phyloP scores from a whole-genome alignment of 2,329 filamentous ascomycete species.

The Aspergillus piperis region DNA sequence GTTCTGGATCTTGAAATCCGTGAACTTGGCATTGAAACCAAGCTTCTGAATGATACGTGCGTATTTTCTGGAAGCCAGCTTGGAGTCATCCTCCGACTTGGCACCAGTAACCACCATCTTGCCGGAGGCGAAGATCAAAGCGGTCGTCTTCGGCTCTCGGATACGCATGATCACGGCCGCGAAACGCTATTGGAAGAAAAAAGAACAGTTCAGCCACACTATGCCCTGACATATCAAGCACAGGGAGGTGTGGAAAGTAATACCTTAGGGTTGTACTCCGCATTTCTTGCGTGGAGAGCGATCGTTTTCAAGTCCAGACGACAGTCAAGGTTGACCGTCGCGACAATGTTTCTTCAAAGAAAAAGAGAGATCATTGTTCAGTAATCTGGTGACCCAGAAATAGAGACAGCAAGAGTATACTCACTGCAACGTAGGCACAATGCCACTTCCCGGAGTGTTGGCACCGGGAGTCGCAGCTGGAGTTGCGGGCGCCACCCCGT shows the following conservation, averaged over 20 bases:
- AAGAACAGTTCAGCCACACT: constrained; percentile 48
- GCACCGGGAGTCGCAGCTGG: constrained; percentile 89
- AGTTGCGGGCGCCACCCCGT: constrained; percentile 83
- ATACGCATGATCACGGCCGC: constrained; percentile 99
- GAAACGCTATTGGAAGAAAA: constrained; percentile 71
- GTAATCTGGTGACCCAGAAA: constrained; percentile 50
- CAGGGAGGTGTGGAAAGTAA: constrained; percentile 43
- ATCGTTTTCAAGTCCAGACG: constrained; percentile 98
- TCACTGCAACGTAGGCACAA: constrained; percentile 95
- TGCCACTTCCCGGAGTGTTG: constrained; percentile 78
- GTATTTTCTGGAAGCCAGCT: constrained; percentile 95
- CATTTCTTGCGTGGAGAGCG: constrained; percentile 94
- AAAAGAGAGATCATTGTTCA: constrained; percentile 46
- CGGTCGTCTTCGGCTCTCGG: constrained; percentile 96
- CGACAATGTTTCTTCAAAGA: constrained; percentile 87
- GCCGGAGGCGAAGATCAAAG: constrained; percentile 94
- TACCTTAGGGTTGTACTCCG: constrained; percentile 98
- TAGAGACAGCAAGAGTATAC: constrained; percentile 60
- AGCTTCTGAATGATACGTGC: constrained; percentile 99
- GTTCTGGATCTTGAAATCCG: constrained; percentile 99
- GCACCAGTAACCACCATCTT: constrained; percentile 99
- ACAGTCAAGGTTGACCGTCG: constrained; percentile 97
- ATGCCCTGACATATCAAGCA: constrained; percentile 36
- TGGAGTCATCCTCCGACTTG: constrained; percentile 96
- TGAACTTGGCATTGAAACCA: constrained; percentile 99